Evolutionary conservation across 2,329 filamentous ascomycete species (phyloP), one percentile per base, ranked within the genome.

Genomic region (Emergomyces orientalis): DNA sequence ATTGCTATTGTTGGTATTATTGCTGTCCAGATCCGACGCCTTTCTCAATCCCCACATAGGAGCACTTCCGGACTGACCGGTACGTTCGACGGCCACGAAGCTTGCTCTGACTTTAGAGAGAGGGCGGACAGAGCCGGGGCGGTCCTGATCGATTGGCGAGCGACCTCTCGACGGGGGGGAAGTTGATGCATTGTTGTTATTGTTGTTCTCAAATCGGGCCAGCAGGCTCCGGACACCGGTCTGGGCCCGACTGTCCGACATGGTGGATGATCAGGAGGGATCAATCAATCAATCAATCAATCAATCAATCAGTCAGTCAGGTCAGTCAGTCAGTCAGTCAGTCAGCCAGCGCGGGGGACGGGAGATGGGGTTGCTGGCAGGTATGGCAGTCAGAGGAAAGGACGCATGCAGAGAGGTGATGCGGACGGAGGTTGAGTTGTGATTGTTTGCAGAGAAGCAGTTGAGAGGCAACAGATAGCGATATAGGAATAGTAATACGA

Each of bases 201-300:
- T 84, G 76, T 85, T 89, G 73, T 86, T 85, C 80, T 92, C 89
- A 74, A 91, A 91, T 82, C 89, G 90, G 71, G 89, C 89, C 70
- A 88, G 82, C 68, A 92, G 84, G 77, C 89, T 89, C 78, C 82
- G 87, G 71, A 90, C 87, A 71, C 86, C 86, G 71, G 74, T 78
- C 59, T 64, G 64, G 41, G 67, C 64, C 62, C 64, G 66, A 30
- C 39, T 62, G 60, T 61, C 64, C 55, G 65, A 66, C 64, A 67
- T 67, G 54, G 63, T 60, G 59, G 57, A 39, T 19, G 51, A 63
- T 64, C 41, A 59, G 59, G 62, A 63, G 32, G 27, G 59, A 51
- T 49, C 59, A 52, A 51, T 49, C 25, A 60, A 37, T 45, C 41
- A 49, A 34, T 54, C 27, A 43, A 34, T 19, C 30, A 34, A 2